phyloP scores from a whole-genome alignment of 176 grass and related monocot genomes.

The Rhynchospora tenuis region DNA sequence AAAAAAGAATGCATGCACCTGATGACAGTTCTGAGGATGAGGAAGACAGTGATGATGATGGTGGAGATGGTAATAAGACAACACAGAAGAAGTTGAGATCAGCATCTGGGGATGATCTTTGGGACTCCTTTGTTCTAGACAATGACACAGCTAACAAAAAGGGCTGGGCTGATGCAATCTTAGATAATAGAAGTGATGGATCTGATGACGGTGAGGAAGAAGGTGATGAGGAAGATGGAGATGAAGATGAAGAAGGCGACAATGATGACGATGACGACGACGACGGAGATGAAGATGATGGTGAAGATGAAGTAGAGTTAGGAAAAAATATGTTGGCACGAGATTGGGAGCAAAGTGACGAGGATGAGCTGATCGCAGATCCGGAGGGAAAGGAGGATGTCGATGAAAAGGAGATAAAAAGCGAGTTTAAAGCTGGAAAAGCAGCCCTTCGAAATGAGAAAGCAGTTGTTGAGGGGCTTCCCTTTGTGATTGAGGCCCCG shows the following conservation, averaged over 20 bases:
- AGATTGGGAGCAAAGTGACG: constrained; percentile 76
- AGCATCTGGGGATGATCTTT: constrained; percentile 92
- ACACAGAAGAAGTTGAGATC: constrained; percentile 41
- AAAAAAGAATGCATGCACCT: constrained; percentile 66
- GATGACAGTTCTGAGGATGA: constrained; percentile 59
- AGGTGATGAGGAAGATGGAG: constrained; percentile 17
- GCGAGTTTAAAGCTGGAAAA: constrained; percentile 28
- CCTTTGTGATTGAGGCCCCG: constrained; percentile 91
- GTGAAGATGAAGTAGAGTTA: constrained; percentile 43
- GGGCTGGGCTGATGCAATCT: constrained; percentile 64
- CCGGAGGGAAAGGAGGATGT: constrained; percentile 45
- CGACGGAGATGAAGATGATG: constrained; percentile 15
- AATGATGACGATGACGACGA: not conserved
- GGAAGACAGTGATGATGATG: constrained; percentile 28
- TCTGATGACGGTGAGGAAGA: constrained; percentile 46
- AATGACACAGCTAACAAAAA: constrained; percentile 37
- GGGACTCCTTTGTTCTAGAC: constrained; percentile 59
- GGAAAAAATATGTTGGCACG: constrained; percentile 48
- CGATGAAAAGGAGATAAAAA: constrained; percentile 38
- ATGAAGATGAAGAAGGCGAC: constrained; percentile 26
- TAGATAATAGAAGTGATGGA: constrained; percentile 44
- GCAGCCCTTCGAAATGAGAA: constrained; percentile 22
- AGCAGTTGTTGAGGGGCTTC: constrained; percentile 43
- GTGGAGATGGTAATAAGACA: constrained; percentile 1
- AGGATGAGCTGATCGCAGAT: constrained; percentile 49